A percentile compares a stretch with the other conserved stretches of the same genome.
Evolutionary conservation across 1,284 basidiomycete genomes (phyloP).

Genomic region (Leccinum subfulvum): DNA sequence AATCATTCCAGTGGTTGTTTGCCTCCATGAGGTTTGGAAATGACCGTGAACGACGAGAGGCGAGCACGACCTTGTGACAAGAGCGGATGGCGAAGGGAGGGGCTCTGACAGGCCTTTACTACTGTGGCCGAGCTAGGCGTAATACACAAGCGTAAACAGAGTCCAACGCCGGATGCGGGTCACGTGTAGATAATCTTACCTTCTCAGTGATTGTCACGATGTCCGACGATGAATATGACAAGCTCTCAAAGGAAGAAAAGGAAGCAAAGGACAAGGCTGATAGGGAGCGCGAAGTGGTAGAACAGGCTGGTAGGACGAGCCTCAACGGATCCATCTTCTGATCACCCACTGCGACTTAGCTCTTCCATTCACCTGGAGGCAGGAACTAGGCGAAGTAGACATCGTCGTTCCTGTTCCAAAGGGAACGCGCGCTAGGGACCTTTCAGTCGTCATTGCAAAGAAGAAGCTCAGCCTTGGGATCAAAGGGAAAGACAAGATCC

Average conservation of each 20-base stretch:
- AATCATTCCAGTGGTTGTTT: conserved; percentile 35
- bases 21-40: conserved; percentile 26
- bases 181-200: conserved; percentile 32
- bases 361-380: conserved; percentile 91
- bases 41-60: conserved; percentile 7
- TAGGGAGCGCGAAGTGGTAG: conserved; percentile 66
- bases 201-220: conserved; percentile 27
- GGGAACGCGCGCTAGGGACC: conserved; percentile 81
- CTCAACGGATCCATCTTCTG: conserved; percentile 13
- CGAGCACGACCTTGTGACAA: conserved; percentile 14
- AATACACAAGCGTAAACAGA: conserved; percentile 33
- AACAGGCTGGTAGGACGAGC: conserved; percentile 76
- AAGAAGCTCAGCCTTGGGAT: conserved; percentile 81
- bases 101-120: neutral
- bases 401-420: conserved; percentile 81
- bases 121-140: conserved; percentile 1
- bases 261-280: conserved; percentile 70
- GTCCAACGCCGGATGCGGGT: conserved; percentile 6
- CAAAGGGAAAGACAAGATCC: conserved; percentile 82
- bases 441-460: conserved; percentile 77
- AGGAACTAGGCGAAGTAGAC: conserved; percentile 87
- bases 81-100: conserved; percentile 6
- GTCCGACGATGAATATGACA: conserved; percentile 70
- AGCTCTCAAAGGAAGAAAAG: conserved; percentile 74
- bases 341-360: conserved; percentile 43